A percentile compares a stretch with the other conserved stretches of the same genome.
Conservation (phyloP, 176 grass and related monocot species). For the Neostapfia colusana region DNA sequence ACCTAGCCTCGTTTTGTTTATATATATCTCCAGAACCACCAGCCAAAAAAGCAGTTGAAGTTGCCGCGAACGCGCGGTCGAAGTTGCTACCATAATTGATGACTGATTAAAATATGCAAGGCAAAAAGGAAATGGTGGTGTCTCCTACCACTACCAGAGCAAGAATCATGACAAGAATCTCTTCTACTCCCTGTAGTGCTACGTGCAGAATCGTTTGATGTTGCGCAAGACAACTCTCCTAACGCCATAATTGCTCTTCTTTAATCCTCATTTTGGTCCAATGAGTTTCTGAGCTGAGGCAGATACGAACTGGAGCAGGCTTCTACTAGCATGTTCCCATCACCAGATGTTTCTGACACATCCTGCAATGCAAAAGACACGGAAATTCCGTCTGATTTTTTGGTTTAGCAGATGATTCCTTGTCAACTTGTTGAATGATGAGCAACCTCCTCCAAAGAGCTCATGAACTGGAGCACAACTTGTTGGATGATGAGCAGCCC, state of each 20-base stretch:
- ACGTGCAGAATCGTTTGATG: neutral
- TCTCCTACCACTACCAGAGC: conserved; percentile 1
- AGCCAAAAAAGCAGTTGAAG: conserved; percentile 23
- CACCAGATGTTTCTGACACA: neutral
- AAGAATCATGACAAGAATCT: conserved; percentile 9
- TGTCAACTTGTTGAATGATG: neutral
- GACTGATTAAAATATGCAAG: no score
- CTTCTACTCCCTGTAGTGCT: neutral
- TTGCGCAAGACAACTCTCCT: neutral
- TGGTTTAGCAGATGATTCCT: neutral
- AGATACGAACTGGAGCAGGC: conserved; percentile 39
- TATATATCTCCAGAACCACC: neutral
- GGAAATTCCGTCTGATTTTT: neutral
- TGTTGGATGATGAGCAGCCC: neutral
- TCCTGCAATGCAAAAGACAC: neutral
- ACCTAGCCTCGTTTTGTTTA: neutral
- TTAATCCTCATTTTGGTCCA: neutral
- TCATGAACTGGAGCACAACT: no score
- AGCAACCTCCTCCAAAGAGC: neutral
- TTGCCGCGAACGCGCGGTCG: neutral
- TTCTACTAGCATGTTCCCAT: conserved; percentile 16
- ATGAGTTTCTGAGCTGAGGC: neutral
- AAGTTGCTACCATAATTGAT: conserved; percentile 1
- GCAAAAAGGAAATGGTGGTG: conserved; percentile 3
- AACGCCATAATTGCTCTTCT: conserved; percentile 32